Evolutionary conservation across 2,329 filamentous ascomycete species (phyloP), one percentile per base, ranked within the genome.

Genomic region (Phoma sp.): DNA sequence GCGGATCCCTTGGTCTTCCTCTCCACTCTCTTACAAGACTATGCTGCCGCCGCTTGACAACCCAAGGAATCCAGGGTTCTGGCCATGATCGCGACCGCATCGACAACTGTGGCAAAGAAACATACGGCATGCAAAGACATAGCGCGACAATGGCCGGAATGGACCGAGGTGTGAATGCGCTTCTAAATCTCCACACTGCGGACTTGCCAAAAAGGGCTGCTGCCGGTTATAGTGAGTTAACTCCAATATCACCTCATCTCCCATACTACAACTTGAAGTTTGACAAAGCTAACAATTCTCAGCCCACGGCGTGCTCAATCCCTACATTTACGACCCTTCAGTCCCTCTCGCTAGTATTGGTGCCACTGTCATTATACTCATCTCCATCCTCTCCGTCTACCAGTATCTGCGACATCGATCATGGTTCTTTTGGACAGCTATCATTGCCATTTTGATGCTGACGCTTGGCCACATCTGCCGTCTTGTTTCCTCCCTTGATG

Each of bases 381-480:
- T 77, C 2, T 69, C 69, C 44, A 17, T 55, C 45, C 60, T 68
- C 43, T 69, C 71, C 12, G 37, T 72, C 32, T 72, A 73, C 43
- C 71, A 74, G 50, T 73, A 69, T 51, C 48, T 73, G 31, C 71
- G 71, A n/a, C 63, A 73, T 36, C 64, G 64, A 32, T 69, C 72
- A 58, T 75, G 69, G 65, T 75, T 75, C 55, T 73, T 74, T 63
- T 74, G 71, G 71, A 63, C 71, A 0, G 65, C 67, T 44, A 61
- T 74, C 37, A 70, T 72, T 47, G 71, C 61, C 46, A 61, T 74
- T 5, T 8, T 70, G 21, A 74, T 84, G 65, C 81, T 85, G 62
- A 68, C 73, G 0, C 72, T 85, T 19, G 84, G 83, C 15, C 85
- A 85, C 61, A 65, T 82, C 35, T 81, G 78, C 12, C 80, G 84